phyloP scores from a whole-genome alignment of 495 filamentous ascomycete genomes.

The Sabuloglossum arenarium region DNA sequence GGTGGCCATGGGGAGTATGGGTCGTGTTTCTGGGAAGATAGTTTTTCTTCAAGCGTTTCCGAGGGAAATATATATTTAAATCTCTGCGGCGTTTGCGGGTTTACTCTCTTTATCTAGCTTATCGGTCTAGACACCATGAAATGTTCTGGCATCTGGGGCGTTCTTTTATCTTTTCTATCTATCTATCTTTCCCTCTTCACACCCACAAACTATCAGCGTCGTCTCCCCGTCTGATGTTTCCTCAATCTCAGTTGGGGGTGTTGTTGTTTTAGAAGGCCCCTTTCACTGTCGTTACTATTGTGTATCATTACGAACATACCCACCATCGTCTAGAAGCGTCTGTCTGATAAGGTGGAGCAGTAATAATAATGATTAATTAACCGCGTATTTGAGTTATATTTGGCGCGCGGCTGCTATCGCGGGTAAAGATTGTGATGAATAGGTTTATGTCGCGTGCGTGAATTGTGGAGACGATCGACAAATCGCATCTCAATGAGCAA shows the following conservation, averaged over 20 bases:
- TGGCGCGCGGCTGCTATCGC: too few relatives aligned
- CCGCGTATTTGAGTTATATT: neutral
- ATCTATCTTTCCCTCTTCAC: slow-evolving; percentile 4
- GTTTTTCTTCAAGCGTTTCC: too few relatives aligned
- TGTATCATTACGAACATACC: neutral
- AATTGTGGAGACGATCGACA: too few relatives aligned
- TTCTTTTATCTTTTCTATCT: slow-evolving; percentile 7
- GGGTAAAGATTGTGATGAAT: too few relatives aligned
- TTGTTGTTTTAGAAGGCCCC: neutral
- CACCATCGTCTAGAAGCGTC: too few relatives aligned
- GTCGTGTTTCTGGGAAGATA: too few relatives aligned
- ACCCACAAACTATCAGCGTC: neutral
- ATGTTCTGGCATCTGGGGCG: neutral
- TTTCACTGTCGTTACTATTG: neutral
- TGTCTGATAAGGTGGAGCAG: neutral
- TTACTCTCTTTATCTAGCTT: neutral
- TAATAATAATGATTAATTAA: neutral
- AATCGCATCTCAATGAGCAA: neutral
- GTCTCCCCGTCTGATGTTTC: neutral
- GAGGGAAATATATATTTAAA: neutral
- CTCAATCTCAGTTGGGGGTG: too few relatives aligned
- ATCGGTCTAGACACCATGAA: neutral
- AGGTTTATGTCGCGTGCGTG: too few relatives aligned
- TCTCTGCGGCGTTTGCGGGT: neutral
- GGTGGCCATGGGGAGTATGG: neutral